Evolutionary conservation across 106 monocot genomes (phyloP).

Genomic region (Chionographis japonica): DNA sequence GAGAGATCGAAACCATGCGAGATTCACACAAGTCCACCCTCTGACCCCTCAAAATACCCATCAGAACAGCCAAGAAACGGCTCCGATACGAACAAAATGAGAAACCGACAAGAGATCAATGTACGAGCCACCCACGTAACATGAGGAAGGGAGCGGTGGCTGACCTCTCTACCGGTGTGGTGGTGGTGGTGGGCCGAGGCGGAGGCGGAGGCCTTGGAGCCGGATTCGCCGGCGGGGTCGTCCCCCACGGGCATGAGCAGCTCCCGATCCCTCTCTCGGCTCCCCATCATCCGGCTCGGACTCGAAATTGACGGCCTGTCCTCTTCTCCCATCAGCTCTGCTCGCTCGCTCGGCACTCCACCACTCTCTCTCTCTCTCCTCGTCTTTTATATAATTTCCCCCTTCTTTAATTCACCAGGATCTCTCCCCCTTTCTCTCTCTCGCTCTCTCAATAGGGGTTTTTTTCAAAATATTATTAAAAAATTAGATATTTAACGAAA

Average conservation of each 20-base stretch:
- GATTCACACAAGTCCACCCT: too few relatives aligned
- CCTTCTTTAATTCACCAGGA: too few relatives aligned
- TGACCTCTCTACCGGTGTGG: constrained; percentile 51
- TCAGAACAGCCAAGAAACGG: too few relatives aligned
- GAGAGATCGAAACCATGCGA: too few relatives aligned
- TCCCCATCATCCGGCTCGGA: constrained; percentile 8
- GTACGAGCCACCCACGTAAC: not conserved
- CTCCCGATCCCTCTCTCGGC: constrained; percentile 43
- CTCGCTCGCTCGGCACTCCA: too few relatives aligned
- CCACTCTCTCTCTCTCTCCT: too few relatives aligned
- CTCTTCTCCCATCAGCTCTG: constrained; percentile 10
- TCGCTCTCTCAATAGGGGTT: too few relatives aligned
- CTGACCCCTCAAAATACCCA: too few relatives aligned
- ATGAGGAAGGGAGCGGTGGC: not conserved
- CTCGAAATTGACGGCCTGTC: constrained; percentile 12
- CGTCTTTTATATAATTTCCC: too few relatives aligned
- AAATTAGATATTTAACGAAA: too few relatives aligned
- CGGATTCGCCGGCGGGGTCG: constrained; percentile 16
- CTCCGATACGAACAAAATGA: not conserved
- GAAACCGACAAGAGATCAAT: not conserved
- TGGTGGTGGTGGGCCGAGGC: constrained; percentile 15
- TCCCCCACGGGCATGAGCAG: constrained; percentile 49
- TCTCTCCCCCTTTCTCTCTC: too few relatives aligned
- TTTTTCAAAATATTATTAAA: too few relatives aligned
- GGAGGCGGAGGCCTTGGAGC: constrained; percentile 31